These are phyloP conservation scores for Talaromyces proteolyticus DNA, from an alignment of 495 filamentous ascomycete species.

Conservation along the genomic window DNA sequence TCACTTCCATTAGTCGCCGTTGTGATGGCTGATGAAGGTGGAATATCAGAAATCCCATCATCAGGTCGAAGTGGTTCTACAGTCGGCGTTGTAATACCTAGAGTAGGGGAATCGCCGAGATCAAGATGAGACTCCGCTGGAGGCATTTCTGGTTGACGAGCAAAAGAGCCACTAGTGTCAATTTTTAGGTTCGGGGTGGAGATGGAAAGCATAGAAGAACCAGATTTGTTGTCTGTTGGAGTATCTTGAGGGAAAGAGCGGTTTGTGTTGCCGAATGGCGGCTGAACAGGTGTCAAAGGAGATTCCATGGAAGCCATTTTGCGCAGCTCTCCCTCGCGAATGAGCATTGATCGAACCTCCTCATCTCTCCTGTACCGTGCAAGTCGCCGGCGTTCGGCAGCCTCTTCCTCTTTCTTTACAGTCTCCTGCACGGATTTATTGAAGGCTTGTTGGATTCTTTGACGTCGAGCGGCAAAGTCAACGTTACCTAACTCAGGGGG, in stretches of 20 bases:
- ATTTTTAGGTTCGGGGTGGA: neutral
- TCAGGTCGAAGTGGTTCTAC: slow-evolving; percentile 19
- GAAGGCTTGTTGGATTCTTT: slow-evolving; percentile 74
- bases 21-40: slow-evolving; percentile 31
- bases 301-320: slow-evolving; percentile 12
- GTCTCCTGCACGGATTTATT: slow-evolving; percentile 68
- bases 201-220: neutral
- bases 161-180: neutral
- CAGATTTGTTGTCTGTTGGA: slow-evolving; percentile 15
- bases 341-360: slow-evolving; percentile 24
- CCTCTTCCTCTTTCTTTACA: slow-evolving; percentile 51
- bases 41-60: slow-evolving; percentile 41
- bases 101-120: slow-evolving; percentile 57
- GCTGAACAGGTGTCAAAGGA: slow-evolving; percentile 1
- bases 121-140: neutral
- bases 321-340: slow-evolving; percentile 18
- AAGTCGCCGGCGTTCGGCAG: slow-evolving; percentile 37
- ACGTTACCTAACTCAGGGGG: slow-evolving; percentile 59
- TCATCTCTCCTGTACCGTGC: slow-evolving; percentile 28
- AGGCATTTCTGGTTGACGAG: neutral
- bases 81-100: slow-evolving; percentile 54
- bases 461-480: slow-evolving; percentile 72
- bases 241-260: neutral
- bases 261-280: neutral
- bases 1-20: slow-evolving; percentile 47